Percentiles rank a stretch among this genome's conserved stretches.
These are phyloP conservation scores for Globisporangium mamillatum DNA, from an alignment of 352 stramenopile genomes.

Conservation along the genomic window DNA sequence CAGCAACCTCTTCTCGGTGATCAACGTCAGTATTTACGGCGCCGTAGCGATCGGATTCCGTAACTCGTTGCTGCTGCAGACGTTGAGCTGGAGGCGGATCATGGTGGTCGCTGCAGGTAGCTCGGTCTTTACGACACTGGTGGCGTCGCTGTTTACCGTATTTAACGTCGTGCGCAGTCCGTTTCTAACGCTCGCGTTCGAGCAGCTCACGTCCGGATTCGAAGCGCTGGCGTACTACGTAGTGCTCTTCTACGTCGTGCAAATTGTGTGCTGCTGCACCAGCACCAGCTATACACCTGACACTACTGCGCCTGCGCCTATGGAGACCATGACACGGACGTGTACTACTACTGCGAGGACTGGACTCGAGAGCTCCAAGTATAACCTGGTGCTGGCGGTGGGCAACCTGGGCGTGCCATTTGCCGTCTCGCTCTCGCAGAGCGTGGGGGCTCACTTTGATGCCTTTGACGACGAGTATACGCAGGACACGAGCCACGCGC, in stretches of 20 bases:
- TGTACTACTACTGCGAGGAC: constrained; percentile 2
- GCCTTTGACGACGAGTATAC: constrained; percentile 53
- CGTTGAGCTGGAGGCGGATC: constrained; percentile 38
- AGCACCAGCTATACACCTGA: too few relatives aligned
- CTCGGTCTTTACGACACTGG: constrained; percentile 33
- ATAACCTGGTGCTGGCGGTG: constrained; percentile 48
- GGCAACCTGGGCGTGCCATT: constrained; percentile 57
- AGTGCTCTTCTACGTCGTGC: constrained; percentile 40
- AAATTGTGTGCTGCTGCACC: constrained; percentile 16
- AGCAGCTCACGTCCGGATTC: constrained; percentile 44
- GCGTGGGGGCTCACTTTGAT: constrained; percentile 61
- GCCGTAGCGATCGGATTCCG: constrained; percentile 31
- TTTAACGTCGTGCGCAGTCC: constrained; percentile 56
- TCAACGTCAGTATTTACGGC: constrained; percentile 46
- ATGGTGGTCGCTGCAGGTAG: constrained; percentile 32
- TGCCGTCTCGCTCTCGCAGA: constrained; percentile 56
- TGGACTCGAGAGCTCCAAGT: constrained; percentile 26
- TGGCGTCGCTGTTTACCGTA: constrained; percentile 49
- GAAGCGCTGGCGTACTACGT: constrained; percentile 61
- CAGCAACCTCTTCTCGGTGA: constrained; percentile 40
- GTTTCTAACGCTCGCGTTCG: constrained; percentile 40
- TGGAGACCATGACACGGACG: too few relatives aligned
- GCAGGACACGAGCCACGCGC: constrained; percentile 37
- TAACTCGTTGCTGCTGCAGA: constrained; percentile 8
- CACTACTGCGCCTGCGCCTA: too few relatives aligned